Evolutionary conservation across 305 asterid species (phyloP), one percentile per base, ranked within the genome.

Genomic region (Coffea humblotiana): DNA sequence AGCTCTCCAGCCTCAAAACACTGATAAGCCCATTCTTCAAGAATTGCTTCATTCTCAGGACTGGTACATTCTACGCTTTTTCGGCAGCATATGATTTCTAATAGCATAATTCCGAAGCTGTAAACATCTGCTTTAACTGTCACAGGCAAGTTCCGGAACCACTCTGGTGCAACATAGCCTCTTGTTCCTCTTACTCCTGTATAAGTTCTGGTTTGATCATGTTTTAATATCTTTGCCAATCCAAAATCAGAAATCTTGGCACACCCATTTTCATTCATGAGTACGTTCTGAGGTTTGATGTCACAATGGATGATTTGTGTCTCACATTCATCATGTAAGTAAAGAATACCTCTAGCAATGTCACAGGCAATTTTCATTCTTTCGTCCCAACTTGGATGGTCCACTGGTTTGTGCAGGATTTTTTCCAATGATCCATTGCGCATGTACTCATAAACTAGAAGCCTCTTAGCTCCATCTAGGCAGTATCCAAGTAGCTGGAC

Each of bases 91-190:
- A 88, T 73, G 76, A 89, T 79, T 81, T 90, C 92, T 13, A 88
- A 40, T 45, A 90, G 63, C 74, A 88, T 83, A 4, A 90, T 80
- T 45, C 91, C 91, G 16, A 83, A 88, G 89, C 94, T 90, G 32
- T 88, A 88, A 6, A 88, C 88, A 11, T 89, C 90, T 1, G 87
- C 92, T 40, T 89, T 89, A 27, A 85, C 90, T 0, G 92, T 89
- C 70, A 90, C 87, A 0, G 90, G 80, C 75, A 72, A 82, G 0
- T 72, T 86, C 29, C 47, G 77, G 60, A 81, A 80, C 91, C 92
- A 89, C 51, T 89, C 90, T 1, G 92, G 94, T 10, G 93, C 94
- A 1, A 82, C 88, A 25, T 89, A 90, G 0, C 93, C 91, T n/a
- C 51, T 86, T 3, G 91, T 90, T 0, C 93, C 91, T 85, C 91